Percentiles rank a stretch among this genome's conserved stretches.
Conservation (phyloP, 129 eudicot genomes). For the Lactuca sativa region DNA sequence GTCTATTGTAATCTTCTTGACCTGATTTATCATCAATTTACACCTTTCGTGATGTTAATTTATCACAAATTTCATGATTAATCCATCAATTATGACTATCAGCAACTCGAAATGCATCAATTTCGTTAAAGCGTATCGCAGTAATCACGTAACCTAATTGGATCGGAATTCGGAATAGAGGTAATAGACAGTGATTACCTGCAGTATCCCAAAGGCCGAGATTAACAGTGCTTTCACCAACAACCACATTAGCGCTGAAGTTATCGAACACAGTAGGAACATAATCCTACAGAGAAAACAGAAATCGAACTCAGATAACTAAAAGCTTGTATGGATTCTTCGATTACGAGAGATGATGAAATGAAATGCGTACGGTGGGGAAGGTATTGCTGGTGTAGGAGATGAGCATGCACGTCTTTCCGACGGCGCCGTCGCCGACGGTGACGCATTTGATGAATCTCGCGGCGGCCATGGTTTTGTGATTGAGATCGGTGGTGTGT, state of each 20-base stretch:
- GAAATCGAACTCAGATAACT: not conserved
- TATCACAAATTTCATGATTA: not conserved
- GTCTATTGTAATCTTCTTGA: conserved; percentile 86
- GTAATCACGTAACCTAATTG: not conserved
- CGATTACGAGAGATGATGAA: not conserved
- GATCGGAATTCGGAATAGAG: not conserved
- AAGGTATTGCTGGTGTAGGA: conserved; percentile 59
- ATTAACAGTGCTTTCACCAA: conserved; percentile 78
- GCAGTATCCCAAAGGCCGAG: conserved; percentile 98
- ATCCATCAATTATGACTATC: not conserved
- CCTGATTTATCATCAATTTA: conserved; percentile 37
- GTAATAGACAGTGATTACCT: conserved; percentile 33
- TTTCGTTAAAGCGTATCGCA: not conserved
- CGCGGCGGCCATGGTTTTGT: conserved; percentile 35
- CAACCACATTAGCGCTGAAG: conserved; percentile 87
- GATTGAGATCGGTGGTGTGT: conserved; percentile 5
- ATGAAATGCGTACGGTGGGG: conserved; percentile 40
- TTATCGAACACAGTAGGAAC: conserved; percentile 90
- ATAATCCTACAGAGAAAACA: conserved; percentile 55
- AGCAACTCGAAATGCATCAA: not conserved
- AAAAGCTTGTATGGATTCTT: not conserved
- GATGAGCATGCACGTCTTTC: conserved; percentile 62
- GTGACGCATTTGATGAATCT: conserved; percentile 62
- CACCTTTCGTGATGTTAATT: not conserved
- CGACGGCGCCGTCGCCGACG: conserved; percentile 56